Percentiles rank a stretch among this genome's conserved stretches.
Conservation (phyloP, 2,329 filamentous ascomycete species). For the Phialophora macrospora region DNA sequence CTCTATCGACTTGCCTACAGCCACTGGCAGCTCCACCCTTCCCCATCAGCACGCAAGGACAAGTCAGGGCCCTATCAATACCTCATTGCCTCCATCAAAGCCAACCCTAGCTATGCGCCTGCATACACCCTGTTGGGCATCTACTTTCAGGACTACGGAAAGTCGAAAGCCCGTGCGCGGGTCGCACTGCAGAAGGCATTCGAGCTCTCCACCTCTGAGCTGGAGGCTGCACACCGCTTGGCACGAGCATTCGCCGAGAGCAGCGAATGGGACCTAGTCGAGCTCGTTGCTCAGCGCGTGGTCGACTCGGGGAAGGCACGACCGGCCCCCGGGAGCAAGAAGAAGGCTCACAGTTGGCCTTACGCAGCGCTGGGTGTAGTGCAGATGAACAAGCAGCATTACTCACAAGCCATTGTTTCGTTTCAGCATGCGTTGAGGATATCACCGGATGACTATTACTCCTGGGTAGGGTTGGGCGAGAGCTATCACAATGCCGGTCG, state of each 20-base stretch:
- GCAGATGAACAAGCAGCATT: slow-evolving; percentile 92
- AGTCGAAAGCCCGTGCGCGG: slow-evolving; percentile 83
- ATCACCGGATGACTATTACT: slow-evolving; percentile 85
- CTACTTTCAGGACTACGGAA: slow-evolving; percentile 89
- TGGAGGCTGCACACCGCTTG: slow-evolving; percentile 83
- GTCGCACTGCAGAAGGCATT: slow-evolving; percentile 96
- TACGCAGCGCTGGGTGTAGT: slow-evolving; percentile 92
- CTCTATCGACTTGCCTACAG: slow-evolving; percentile 87
- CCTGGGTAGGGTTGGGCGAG: slow-evolving; percentile 95
- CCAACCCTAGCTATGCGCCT: slow-evolving; percentile 83
- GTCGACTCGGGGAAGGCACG: slow-evolving; percentile 93
- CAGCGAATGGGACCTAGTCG: slow-evolving; percentile 94
- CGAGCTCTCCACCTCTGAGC: slow-evolving; percentile 84
- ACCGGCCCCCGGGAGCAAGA: slow-evolving; percentile 88
- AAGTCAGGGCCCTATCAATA: slow-evolving; percentile 80
- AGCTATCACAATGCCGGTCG: slow-evolving; percentile 93
- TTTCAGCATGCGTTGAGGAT: slow-evolving; percentile 89
- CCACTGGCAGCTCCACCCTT: slow-evolving; percentile 81
- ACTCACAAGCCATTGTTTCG: slow-evolving; percentile 82
- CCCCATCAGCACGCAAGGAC: slow-evolving; percentile 74
- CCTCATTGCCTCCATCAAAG: slow-evolving; percentile 83
- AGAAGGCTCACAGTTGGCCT: slow-evolving; percentile 92
- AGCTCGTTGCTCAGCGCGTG: slow-evolving; percentile 86
- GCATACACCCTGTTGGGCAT: slow-evolving; percentile 89
- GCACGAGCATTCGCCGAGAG: slow-evolving; percentile 85